Conservation (phyloP, 345 rosid genomes). For the Gossypium stocksii region DNA sequence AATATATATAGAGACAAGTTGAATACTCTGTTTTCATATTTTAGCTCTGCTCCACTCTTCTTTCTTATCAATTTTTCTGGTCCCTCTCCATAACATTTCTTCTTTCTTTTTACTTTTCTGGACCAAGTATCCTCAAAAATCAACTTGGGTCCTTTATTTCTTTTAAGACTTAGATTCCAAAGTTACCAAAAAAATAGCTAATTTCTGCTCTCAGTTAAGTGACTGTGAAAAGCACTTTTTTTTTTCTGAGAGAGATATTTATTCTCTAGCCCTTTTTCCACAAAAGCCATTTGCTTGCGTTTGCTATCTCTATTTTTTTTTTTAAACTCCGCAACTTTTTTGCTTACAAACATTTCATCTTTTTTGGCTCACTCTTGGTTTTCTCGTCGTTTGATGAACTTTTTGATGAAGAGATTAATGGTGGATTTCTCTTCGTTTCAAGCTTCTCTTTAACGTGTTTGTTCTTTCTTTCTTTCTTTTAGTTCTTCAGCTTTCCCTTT, state of each 20-base stretch:
- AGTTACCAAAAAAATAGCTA: not conserved
- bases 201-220: not conserved
- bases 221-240: slow-evolving; percentile 1
- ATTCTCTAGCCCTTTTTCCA: slow-evolving; percentile 4
- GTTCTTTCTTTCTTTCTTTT: not conserved
- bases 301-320: not conserved
- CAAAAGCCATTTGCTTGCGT: slow-evolving; percentile 13
- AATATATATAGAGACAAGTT: not conserved
- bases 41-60: not conserved
- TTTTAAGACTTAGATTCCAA: no score
- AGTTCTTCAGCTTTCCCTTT: slow-evolving; percentile 22
- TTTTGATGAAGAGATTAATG: slow-evolving; percentile 17
- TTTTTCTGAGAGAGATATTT: not conserved
- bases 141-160: not conserved
- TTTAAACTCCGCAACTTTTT: slow-evolving; percentile 13
- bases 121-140: not conserved
- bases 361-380: slow-evolving; percentile 1
- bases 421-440: slow-evolving; percentile 27
- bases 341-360: not conserved
- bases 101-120: not conserved
- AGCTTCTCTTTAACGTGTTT: slow-evolving; percentile 36
- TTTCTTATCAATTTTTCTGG: not conserved
- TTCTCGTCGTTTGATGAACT: slow-evolving; percentile 29
- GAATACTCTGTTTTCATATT: not conserved
- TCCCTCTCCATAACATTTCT: not conserved